A percentile compares a stretch with the other conserved stretches of the same genome.
Conservation (phyloP, 495 filamentous ascomycete genomes). For the Melanomma pulvis-pyrius region DNA sequence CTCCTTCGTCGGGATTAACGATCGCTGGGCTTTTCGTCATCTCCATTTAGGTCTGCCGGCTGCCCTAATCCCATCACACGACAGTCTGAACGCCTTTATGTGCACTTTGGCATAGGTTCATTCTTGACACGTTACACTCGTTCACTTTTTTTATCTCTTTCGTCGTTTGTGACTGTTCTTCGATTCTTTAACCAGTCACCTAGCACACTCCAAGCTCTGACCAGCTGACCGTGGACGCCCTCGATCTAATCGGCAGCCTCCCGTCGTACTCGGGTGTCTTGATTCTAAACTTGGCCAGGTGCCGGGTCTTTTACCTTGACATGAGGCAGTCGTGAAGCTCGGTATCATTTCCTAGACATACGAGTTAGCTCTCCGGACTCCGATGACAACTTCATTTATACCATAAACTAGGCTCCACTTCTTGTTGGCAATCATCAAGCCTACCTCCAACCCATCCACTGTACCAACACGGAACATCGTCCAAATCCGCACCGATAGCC, state of each 20-base stretch:
- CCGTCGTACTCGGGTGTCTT: constrained; percentile 23
- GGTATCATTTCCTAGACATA: constrained; percentile 13
- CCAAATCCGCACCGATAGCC: background rate
- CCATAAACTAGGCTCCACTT: background rate
- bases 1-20: constrained; percentile 32
- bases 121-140: constrained; percentile 9
- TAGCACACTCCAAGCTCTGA: constrained; percentile 17
- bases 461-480: background rate
- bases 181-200: constrained; percentile 14
- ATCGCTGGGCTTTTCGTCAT: constrained; percentile 13
- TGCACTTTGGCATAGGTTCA: constrained; percentile 12
- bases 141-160: constrained; percentile 19
- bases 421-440: background rate
- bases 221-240: constrained; percentile 27
- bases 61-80: constrained; percentile 7
- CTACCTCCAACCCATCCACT: background rate
- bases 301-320: constrained; percentile 21
- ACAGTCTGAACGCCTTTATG: constrained; percentile 23
- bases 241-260: constrained; percentile 22
- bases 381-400: constrained; percentile 18
- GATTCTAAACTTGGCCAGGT: constrained; percentile 33
- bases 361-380: constrained; percentile 2
- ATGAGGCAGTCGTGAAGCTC: constrained; percentile 33
- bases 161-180: constrained; percentile 2
- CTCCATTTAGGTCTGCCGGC: constrained; percentile 18